A percentile compares a stretch with the other conserved stretches of the same genome.
Conservation (phyloP, 1,284 basidiomycete genomes). For the Rhodotorula sp. region DNA sequence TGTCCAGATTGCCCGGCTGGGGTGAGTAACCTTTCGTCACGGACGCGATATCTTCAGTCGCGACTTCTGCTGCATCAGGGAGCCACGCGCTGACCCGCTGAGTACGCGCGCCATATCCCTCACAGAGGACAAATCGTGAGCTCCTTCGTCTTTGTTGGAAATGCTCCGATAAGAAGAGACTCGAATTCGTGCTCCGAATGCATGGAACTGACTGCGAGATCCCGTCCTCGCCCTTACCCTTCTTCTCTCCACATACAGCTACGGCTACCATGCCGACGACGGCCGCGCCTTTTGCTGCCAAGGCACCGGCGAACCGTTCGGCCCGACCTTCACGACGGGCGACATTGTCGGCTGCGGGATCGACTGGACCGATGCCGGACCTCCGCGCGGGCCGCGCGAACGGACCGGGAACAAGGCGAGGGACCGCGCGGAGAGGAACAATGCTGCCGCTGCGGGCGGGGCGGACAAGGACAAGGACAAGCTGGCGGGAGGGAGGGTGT, state of each 20-base stretch:
- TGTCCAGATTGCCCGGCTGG: slow-evolving; percentile 81
- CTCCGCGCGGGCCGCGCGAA: slow-evolving; percentile 5
- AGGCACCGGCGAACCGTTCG: slow-evolving; percentile 69
- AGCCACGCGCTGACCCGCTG: neutral
- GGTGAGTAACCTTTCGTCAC: neutral
- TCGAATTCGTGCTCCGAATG: neutral
- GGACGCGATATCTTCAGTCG: too few relatives aligned
- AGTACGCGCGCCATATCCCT: too few relatives aligned
- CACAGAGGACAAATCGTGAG: slow-evolving; percentile 11
- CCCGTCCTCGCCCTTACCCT: neutral
- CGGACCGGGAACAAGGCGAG: neutral
- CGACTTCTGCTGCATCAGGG: too few relatives aligned
- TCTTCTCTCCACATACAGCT: slow-evolving; percentile 57
- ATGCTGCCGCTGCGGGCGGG: neutral
- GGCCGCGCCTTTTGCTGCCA: slow-evolving; percentile 73
- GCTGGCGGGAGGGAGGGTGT: slow-evolving; percentile 57
- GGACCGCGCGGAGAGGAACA: neutral
- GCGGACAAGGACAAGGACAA: slow-evolving; percentile 3
- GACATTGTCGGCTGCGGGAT: slow-evolving; percentile 86
- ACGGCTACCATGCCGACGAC: slow-evolving; percentile 92
- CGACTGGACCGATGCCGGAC: slow-evolving; percentile 64
- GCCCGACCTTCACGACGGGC: slow-evolving; percentile 66
- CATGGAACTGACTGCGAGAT: neutral
- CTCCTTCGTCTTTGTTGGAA: too few relatives aligned
- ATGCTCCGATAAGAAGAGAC: neutral